Conservation (phyloP, 2,329 filamentous ascomycete genomes). For the Calonectria hawksworthii region DNA sequence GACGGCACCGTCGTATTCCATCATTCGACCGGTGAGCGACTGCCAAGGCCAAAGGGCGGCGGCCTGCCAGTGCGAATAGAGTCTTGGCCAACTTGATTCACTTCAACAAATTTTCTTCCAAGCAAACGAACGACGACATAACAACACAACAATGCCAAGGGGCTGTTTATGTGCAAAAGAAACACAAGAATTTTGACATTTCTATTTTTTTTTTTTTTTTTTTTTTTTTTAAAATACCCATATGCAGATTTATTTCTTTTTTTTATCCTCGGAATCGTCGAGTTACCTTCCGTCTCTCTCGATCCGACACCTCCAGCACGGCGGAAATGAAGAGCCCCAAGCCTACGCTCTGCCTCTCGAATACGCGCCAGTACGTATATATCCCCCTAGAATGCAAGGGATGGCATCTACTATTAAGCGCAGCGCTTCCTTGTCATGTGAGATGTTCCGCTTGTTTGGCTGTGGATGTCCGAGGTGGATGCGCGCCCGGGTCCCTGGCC, state of each 20-base stretch:
- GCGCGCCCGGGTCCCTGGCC: background rate
- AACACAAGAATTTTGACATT: background rate
- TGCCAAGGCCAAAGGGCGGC: background rate
- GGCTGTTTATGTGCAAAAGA: background rate
- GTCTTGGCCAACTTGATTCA: background rate
- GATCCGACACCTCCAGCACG: background rate
- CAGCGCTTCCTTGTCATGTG: slow-evolving; percentile 5
- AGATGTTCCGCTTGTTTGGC: background rate
- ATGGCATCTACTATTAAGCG: background rate
- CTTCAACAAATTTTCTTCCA: background rate
- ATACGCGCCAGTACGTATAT: background rate
- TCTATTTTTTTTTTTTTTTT: background rate
- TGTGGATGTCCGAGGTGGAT: background rate
- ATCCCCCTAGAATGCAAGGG: background rate
- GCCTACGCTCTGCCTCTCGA: background rate
- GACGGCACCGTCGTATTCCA: slow-evolving; percentile 1
- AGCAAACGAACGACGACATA: background rate
- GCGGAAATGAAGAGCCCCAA: background rate
- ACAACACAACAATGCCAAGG: background rate
- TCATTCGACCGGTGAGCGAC: background rate
- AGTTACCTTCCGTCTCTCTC: background rate
- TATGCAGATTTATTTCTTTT: background rate
- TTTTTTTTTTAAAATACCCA: background rate
- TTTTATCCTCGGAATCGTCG: background rate
- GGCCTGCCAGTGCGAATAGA: slow-evolving; percentile 4